Evolutionary conservation across 2,329 filamentous ascomycete genomes (phyloP).

Genomic region (Aspergillus sp.): DNA sequence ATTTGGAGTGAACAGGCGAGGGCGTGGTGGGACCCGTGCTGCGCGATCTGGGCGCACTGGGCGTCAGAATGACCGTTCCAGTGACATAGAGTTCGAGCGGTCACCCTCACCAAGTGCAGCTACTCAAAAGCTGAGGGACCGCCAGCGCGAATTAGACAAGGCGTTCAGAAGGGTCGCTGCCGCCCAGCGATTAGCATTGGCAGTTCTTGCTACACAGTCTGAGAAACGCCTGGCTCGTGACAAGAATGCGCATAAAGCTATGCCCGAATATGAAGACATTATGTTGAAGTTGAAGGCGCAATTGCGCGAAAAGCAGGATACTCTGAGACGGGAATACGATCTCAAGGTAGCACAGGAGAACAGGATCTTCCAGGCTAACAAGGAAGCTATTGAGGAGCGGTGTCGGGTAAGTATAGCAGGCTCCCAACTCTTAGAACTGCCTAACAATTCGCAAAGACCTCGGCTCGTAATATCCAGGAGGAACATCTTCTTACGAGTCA

Average conservation of each 20-base stretch:
- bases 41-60: constrained; percentile 25
- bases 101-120: constrained; percentile 38
- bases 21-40: constrained; percentile 31
- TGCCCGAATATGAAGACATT: constrained; percentile 40
- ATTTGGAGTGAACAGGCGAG: constrained; percentile 21
- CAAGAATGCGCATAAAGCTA: constrained; percentile 41
- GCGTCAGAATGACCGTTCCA: constrained; percentile 27
- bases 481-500: constrained; percentile 42
- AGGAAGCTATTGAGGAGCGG: constrained; percentile 33
- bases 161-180: constrained; percentile 43
- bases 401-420: constrained; percentile 27
- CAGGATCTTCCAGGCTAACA: constrained; percentile 30
- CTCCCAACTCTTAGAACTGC: neutral
- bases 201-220: constrained; percentile 39
- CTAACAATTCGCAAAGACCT: constrained; percentile 19
- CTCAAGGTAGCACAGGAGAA: constrained; percentile 32
- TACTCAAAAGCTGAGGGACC: constrained; percentile 39
- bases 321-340: constrained; percentile 34
- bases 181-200: constrained; percentile 42
- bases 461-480: constrained; percentile 30
- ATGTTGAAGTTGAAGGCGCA: constrained; percentile 30
- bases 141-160: constrained; percentile 44
- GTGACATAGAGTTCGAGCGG: constrained; percentile 31
- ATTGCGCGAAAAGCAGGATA: constrained; percentile 28
- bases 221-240: constrained; percentile 41